A percentile compares a stretch with the other conserved stretches of the same genome.
phyloP scores from a whole-genome alignment of 768 basidiomycete species.

The Multifurca ochricompacta region DNA sequence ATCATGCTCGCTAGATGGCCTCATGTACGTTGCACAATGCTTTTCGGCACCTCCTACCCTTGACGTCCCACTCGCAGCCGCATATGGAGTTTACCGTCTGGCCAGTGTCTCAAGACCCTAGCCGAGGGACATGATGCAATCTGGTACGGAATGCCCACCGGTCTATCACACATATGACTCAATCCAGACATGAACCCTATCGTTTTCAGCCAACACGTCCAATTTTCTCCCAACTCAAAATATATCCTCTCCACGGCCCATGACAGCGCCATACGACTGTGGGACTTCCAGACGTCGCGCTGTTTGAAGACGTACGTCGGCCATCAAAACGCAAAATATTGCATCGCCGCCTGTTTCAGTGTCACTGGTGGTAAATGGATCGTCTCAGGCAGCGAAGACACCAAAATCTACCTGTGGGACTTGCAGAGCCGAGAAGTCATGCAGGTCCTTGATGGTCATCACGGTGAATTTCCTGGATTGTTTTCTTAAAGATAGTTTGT shows the following conservation, averaged over 20 bases:
- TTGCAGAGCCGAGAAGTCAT: conserved; percentile 80
- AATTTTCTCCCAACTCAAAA: conserved; percentile 93
- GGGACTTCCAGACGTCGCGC: conserved; percentile 90
- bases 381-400: conserved; percentile 85
- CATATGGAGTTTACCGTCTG: conserved; percentile 89
- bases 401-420: conserved; percentile 88
- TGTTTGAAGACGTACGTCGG: conserved; percentile 87
- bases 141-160: conserved; percentile 44
- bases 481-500: neutral
- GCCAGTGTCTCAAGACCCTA: conserved; percentile 93
- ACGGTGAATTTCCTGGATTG: conserved; percentile 35
- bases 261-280: conserved; percentile 86
- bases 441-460: conserved; percentile 71
- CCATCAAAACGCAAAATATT: conserved; percentile 76
- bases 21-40: conserved; percentile 58
- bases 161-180: neutral
- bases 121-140: conserved; percentile 84
- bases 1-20: conserved; percentile 84
- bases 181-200: neutral
- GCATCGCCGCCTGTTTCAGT: conserved; percentile 76
- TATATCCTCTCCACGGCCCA: conserved; percentile 92
- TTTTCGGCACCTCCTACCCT: neutral
- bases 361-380: conserved; percentile 87
- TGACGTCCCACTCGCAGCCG: conserved; percentile 45
- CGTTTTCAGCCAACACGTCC: conserved; percentile 66